These are phyloP conservation scores for Phytophthora lateralis DNA, from an alignment of 352 stramenopile species.

Conservation along the genomic window DNA sequence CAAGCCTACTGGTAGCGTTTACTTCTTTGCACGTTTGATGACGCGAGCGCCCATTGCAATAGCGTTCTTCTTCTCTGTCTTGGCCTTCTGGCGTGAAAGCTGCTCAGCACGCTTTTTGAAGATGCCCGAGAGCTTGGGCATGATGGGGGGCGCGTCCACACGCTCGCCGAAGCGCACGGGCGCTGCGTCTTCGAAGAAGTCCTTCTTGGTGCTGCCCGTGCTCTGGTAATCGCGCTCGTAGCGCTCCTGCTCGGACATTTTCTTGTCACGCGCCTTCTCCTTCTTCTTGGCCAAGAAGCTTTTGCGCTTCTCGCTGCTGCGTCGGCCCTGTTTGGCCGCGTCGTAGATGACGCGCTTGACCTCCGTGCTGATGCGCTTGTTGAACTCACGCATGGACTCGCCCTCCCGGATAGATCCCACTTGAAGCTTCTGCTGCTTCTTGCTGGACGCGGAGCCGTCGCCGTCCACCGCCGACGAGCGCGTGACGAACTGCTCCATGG, in stretches of 20 bases:
- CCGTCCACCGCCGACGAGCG: conserved; percentile 50
- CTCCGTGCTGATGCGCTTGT: conserved; percentile 84
- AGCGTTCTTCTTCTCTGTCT: conserved; percentile 37
- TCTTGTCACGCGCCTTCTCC: conserved; percentile 67
- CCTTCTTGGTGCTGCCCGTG: conserved; percentile 68
- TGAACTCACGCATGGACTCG: conserved; percentile 85
- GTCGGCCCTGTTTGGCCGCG: conserved; percentile 75
- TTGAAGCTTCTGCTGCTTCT: conserved; percentile 58
- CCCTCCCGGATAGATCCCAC: conserved; percentile 62
- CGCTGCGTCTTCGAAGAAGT: conserved; percentile 71
- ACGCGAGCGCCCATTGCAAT: conserved; percentile 15
- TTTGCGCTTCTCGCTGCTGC: conserved; percentile 81
- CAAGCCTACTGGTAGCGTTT: conserved; percentile 1
- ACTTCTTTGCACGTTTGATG: conserved; percentile 35
- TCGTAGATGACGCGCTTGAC: conserved; percentile 88
- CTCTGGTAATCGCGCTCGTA: conserved; percentile 81
- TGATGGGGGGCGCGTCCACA: conserved; percentile 79
- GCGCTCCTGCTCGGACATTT: conserved; percentile 82
- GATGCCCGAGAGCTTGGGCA: conserved; percentile 82
- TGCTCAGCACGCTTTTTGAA: conserved; percentile 80
- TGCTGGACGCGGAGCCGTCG: conserved; percentile 23
- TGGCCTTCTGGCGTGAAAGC: conserved; percentile 46
- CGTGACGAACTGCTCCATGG: conserved; percentile 73
- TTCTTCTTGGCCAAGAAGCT: conserved; percentile 80
- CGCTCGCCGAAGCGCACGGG: conserved; percentile 77